Evolutionary conservation across 306 rosid genomes (phyloP), one percentile per base, ranked within the genome.

Genomic region (Inga leiocalycina): DNA sequence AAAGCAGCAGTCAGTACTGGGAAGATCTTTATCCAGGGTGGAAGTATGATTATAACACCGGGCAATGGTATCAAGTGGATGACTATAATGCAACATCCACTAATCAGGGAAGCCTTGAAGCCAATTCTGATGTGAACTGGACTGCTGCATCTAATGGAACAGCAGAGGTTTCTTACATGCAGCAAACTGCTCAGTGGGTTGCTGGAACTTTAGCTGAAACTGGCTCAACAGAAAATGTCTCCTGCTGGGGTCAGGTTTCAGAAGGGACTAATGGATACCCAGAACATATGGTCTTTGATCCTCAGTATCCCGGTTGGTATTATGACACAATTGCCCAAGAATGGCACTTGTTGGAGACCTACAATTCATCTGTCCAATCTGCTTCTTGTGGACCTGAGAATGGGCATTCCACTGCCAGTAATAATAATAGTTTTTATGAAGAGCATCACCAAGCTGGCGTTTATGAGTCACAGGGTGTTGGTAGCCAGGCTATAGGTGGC

Each of bases 11-110:
- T 54, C 88, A 92, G 81, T 75, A 87, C 71, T 94, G 97, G 98
- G 97, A 94, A 84, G 85, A 84, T 86, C 90, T 89, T 46, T 94
- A 93, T 90, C 98, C 97, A n/a, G 98, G 97, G 34, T 94, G 97
- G 97, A 94, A 85, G 85, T 90, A 79, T 67, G 97, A 94, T 74
- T 6, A 82, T 24, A 83, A 66, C 84, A 85, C 89, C 2, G 93
- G 91, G 84, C 93, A 94, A 70, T 94, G 98, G 97, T 91, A 91
- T 85, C 93, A 87, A 84, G 88, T 91, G 41, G 90, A 85, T 65
- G 88, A 7, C 61, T 71, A 81, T 80, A 85, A 83, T 84, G 81
- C 51, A 44, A 61, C 83, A 20, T 45, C 84, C 11, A 11, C 72
- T 76, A 75, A 71, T 39, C 92, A 80, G 74, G 85, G 79, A 64